These are phyloP conservation scores for Mycena galopus DNA, from an alignment of 768 basidiomycete species.

Conservation along the genomic window DNA sequence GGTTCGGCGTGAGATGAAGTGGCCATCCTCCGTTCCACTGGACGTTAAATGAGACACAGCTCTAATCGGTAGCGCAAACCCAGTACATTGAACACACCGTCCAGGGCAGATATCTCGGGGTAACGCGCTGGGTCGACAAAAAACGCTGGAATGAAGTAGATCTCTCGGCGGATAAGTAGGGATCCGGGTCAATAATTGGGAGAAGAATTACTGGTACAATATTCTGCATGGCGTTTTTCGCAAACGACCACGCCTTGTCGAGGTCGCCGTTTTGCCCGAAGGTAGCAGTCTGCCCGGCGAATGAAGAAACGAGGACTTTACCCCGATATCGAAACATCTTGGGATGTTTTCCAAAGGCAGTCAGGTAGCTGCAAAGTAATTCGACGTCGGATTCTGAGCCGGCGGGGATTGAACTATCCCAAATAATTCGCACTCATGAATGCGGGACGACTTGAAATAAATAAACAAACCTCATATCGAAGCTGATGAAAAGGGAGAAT, in stretches of 20 bases:
- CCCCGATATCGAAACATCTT: slow-evolving; percentile 54
- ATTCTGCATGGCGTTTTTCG: slow-evolving; percentile 29
- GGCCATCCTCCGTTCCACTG: slow-evolving; percentile 63
- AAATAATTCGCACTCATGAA: not conserved
- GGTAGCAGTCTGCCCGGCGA: slow-evolving; percentile 60
- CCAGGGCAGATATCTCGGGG: slow-evolving; percentile 51
- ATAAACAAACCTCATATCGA: slow-evolving; percentile 51
- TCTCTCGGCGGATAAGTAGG: slow-evolving; percentile 29
- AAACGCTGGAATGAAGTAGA: slow-evolving; percentile 66
- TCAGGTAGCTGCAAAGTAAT: slow-evolving; percentile 50
- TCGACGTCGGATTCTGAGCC: slow-evolving; percentile 38
- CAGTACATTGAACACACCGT: slow-evolving; percentile 59
- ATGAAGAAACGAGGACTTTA: slow-evolving; percentile 59
- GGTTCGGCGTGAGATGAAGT: slow-evolving; percentile 32
- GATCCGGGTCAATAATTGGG: slow-evolving; percentile 23
- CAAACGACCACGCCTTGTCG: slow-evolving; percentile 53
- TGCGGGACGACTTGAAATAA: slow-evolving; percentile 41
- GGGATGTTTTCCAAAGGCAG: slow-evolving; percentile 52
- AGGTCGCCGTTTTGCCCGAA: slow-evolving; percentile 54
- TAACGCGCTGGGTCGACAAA: slow-evolving; percentile 63
- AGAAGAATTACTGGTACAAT: slow-evolving; percentile 38
- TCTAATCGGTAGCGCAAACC: not conserved
- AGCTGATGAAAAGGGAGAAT: slow-evolving; percentile 55
- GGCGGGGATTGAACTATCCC: slow-evolving; percentile 36
- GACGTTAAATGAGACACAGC: not conserved